Evolutionary conservation across 495 filamentous ascomycete genomes (phyloP).

Genomic region (Penicilliopsis zonata): DNA sequence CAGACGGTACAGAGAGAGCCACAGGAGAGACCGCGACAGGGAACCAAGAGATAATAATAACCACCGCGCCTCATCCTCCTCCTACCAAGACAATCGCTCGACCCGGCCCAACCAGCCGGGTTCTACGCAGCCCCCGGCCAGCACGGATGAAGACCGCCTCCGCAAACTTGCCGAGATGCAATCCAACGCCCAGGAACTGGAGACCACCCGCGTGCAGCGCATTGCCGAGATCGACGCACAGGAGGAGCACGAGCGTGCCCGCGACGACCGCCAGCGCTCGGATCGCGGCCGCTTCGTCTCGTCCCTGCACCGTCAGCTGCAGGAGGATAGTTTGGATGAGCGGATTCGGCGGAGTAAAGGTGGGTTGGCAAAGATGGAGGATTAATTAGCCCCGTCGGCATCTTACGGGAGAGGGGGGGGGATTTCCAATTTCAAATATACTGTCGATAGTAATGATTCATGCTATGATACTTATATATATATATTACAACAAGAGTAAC

Average conservation of each 20-base stretch:
- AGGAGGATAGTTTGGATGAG: slow-evolving; percentile 31
- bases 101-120: slow-evolving; percentile 6
- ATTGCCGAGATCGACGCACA: slow-evolving; percentile 53
- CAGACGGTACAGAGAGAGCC: slow-evolving; percentile 13
- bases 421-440: no score
- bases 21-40: background rate
- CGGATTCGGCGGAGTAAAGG: slow-evolving; percentile 28
- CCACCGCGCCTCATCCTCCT: slow-evolving; percentile 4
- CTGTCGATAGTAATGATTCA: no score
- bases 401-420: no score
- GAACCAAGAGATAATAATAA: slow-evolving; percentile 9
- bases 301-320: slow-evolving; percentile 24
- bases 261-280: slow-evolving; percentile 41
- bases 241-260: slow-evolving; percentile 51
- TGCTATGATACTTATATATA: no score
- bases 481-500: slow-evolving; percentile 30
- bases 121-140: slow-evolving; percentile 4
- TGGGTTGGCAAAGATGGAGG: slow-evolving; percentile 24
- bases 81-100: slow-evolving; percentile 4
- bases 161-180: slow-evolving; percentile 81
- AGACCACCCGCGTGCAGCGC: slow-evolving; percentile 59
- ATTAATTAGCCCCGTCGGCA: slow-evolving; percentile 10
- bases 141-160: slow-evolving; percentile 28
- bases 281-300: slow-evolving; percentile 29
- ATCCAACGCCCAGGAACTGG: slow-evolving; percentile 65